These are phyloP conservation scores for Aspergillus latus DNA, from an alignment of 2,329 filamentous ascomycete genomes.

Conservation along the genomic window DNA sequence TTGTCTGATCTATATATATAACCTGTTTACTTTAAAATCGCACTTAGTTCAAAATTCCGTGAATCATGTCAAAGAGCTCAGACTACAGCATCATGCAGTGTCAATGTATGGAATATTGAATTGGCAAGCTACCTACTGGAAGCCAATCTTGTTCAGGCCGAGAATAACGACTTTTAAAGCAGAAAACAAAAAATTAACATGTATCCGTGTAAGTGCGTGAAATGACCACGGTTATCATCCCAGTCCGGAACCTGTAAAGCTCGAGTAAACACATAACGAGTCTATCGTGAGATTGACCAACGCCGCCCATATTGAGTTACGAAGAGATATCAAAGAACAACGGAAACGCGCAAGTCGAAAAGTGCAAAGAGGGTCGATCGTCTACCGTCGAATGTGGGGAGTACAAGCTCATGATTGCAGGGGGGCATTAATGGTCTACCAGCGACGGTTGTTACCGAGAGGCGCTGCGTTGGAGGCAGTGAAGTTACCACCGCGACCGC, in stretches of 20 bases:
- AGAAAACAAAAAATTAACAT: slow-evolving; percentile 20
- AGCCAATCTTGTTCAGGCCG: slow-evolving; percentile 9
- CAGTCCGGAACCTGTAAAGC: slow-evolving; percentile 13
- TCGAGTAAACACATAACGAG: slow-evolving; percentile 26
- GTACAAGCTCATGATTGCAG: slow-evolving; percentile 29
- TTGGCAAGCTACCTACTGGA: slow-evolving; percentile 20
- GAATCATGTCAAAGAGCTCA: too few relatives aligned
- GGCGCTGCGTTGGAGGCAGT: slow-evolving; percentile 60
- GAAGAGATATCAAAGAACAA: slow-evolving; percentile 25
- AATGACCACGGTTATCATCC: slow-evolving; percentile 12
- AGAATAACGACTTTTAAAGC: slow-evolving; percentile 19
- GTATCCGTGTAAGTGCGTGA: slow-evolving; percentile 13
- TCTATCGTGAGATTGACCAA: slow-evolving; percentile 41
- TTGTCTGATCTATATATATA: too few relatives aligned
- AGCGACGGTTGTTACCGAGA: slow-evolving; percentile 57
- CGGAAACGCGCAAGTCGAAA: slow-evolving; percentile 11
- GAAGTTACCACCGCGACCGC: slow-evolving; percentile 52
- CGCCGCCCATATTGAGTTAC: slow-evolving; percentile 41
- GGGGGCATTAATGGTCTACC: slow-evolving; percentile 45
- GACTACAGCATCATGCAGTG: background rate
- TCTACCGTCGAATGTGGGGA: slow-evolving; percentile 32
- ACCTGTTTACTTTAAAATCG: too few relatives aligned
- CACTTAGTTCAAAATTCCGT: too few relatives aligned
- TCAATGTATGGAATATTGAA: background rate
- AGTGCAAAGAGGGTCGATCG: slow-evolving; percentile 16